Percentiles rank a stretch among this genome's conserved stretches.
Evolutionary conservation across 1,284 basidiomycete genomes (phyloP).

Genomic region (Apiotrichum mycotoxinovorans): DNA sequence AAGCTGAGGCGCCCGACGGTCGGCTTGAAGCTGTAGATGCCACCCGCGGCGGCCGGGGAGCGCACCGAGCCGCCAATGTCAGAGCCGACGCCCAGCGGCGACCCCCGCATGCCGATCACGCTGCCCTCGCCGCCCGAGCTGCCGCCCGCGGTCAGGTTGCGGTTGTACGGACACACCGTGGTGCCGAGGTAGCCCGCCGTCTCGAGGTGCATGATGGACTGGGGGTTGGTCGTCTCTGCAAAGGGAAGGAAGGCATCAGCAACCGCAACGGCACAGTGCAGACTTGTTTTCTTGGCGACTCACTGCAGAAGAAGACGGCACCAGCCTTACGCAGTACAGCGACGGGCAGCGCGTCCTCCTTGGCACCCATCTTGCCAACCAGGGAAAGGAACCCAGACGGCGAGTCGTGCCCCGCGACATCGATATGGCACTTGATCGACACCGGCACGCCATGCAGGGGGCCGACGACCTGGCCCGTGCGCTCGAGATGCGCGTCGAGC

Average conservation of each 20-base stretch:
- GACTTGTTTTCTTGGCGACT: too few relatives aligned
- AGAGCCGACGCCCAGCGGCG: constrained; percentile 38
- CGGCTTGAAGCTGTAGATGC: constrained; percentile 46
- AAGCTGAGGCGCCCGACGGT: constrained; percentile 39
- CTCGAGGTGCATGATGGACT: constrained; percentile 35
- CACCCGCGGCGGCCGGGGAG: constrained; percentile 35
- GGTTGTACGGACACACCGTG: constrained; percentile 49
- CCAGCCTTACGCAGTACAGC: constrained; percentile 27
- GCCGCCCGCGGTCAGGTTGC: constrained; percentile 45
- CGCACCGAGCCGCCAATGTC: constrained; percentile 50
- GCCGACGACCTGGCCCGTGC: constrained; percentile 55
- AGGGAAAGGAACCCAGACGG: constrained; percentile 22
- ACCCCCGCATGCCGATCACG: constrained; percentile 43
- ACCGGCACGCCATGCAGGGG: constrained; percentile 63
- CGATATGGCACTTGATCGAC: constrained; percentile 56
- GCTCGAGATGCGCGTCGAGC: constrained; percentile 58
- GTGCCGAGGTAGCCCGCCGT: constrained; percentile 34
- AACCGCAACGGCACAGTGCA: not conserved
- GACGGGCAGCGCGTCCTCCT: constrained; percentile 18
- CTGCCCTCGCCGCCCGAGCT: constrained; percentile 51
- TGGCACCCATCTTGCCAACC: constrained; percentile 17
- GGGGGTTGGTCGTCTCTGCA: constrained; percentile 22
- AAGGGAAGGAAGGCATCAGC: too few relatives aligned
- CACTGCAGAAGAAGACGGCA: constrained; percentile 23
- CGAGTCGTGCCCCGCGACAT: constrained; percentile 44